Base-by-base conservation (phyloP, 2,329 filamentous ascomycete species). In the Samsoniella hepiali region DNA sequence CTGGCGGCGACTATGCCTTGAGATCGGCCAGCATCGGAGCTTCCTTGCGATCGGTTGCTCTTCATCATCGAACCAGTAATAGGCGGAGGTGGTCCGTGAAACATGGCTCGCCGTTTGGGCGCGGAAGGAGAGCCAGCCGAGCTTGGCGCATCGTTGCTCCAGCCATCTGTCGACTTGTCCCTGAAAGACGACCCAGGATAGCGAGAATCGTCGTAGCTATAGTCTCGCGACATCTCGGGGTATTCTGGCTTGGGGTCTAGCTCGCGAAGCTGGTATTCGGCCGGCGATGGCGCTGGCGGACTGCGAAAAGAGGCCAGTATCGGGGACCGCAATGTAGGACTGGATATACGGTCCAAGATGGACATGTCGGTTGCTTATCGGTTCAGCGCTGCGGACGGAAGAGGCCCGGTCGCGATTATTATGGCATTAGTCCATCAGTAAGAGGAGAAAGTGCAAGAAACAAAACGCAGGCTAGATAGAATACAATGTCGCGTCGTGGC, bases 11-110 rank as follows among this genome's bases (percentile, higher is more conserved):
- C 64, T 50, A 34, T 62, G 61, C 32, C 64, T 60, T 27, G 63
- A 61, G 38, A 70, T 58, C 9, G 69, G 53, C 2, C 66, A 61
- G 22, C 67, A 65, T 66, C n/a, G 55, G 3, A 67, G 67, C 38
- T 64, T 66, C 7, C 54, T 15, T 15, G 59, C 10, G 57, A 60
- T 55, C 57, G 66, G 64, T 64, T 67, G n/a, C 67, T 68, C 2
- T 79, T 61, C 27, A 79, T 64, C 3, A 76, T 73, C 0, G 82
- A 82, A 6, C 72, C 67, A 1, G 79, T 76, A 63, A 84, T 84
- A 4, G 82, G 82, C 1, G 82, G 81, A 0, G 82, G 82, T 0
- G 82, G 82, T 1, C 81, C 81, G 2, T 73, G 69, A 63, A 84
- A 84, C 51, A 83, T 74, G 3, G 72, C 65, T 13, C 70, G 74